Percentiles rank a stretch among this genome's conserved stretches.
phyloP scores from a whole-genome alignment of 768 basidiomycete genomes.

The Suillus decipiens region DNA sequence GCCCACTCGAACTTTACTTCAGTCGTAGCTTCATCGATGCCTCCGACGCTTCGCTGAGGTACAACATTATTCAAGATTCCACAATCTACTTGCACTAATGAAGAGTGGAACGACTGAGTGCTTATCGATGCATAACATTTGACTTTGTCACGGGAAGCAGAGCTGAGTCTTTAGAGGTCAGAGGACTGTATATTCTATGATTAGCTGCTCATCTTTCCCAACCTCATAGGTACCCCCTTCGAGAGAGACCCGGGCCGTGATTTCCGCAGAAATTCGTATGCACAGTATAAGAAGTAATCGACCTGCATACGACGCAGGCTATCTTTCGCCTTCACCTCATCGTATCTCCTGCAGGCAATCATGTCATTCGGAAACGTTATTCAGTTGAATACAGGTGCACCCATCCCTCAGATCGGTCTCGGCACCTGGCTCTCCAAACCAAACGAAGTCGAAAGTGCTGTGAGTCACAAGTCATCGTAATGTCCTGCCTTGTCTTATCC shows the following conservation, averaged over 20 bases:
- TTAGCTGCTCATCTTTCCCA: constrained; percentile 3
- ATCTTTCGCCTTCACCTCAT: not conserved
- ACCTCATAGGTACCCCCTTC: not conserved
- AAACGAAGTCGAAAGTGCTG: constrained; percentile 73
- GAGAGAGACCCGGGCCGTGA: not conserved
- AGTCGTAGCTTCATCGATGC: not conserved
- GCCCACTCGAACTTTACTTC: not conserved
- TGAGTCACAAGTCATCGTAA: constrained; percentile 32
- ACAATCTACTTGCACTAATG: not conserved
- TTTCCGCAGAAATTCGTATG: not conserved
- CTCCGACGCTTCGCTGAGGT: not conserved
- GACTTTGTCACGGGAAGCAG: not conserved
- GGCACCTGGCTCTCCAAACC: constrained; percentile 83
- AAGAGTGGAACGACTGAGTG: not conserved
- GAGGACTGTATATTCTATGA: constrained; percentile 1
- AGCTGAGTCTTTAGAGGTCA: not conserved
- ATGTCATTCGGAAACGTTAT: constrained; percentile 44
- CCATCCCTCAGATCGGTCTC: constrained; percentile 76
- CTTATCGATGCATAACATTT: not conserved
- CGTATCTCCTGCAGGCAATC: constrained; percentile 16
- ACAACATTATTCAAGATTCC: not conserved
- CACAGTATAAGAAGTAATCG: constrained; percentile 5
- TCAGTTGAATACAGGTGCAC: constrained; percentile 47
- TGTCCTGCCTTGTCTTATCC: constrained; percentile 2
- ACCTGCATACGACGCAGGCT: not conserved